Base-by-base conservation (phyloP, 805 yeast genomes). In the Myxozyma geophila region DNA sequence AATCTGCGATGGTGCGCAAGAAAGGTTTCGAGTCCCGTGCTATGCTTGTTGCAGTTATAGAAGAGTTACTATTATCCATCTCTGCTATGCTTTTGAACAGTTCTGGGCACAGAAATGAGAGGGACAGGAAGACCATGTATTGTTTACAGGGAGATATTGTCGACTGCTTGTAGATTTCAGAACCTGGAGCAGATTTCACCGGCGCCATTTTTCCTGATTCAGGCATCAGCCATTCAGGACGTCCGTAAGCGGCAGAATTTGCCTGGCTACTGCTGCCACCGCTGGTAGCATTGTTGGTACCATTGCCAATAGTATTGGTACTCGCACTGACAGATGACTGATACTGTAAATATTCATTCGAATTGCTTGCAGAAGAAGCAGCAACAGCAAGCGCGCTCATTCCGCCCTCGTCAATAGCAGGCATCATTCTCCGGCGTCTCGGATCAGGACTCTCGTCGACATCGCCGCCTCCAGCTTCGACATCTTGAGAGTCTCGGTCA, bases 21-120 rank as follows among this genome's bases (percentile, higher is more conserved):
- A 7, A 51, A 53, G 15, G 59, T 41, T 6, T 53, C 35, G 54
- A 51, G 50, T 8, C 41, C 36, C n/a, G 62, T 52, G 44, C 44
- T 23, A 2, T 36, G 10, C 28, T 21, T 48, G 6, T 10, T 33
- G 54, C 44, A 44, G 6, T 36, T 35, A 44, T 33, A 44, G 33
- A 36, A 28, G 37, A 5, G 52, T 39, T 9, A 41, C 46, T 43
- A 41, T 15, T 28, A 39, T 54, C 59, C 46, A 60, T 17, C 12
- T 60, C 59, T 3, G 46, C 55, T 17, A 51, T 47, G 13, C 58
- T 54, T 5, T 57, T 43, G 33, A 64, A 57, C 2, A 64, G 15
- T 4, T 59, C 68, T 6, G 66, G 63, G 35, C 62, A 58, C 15
- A 50, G 35, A 33, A 61, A 55, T 17, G 68, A 54, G 10, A 51